Conservation (phyloP, 192 early-diverging fungal species). For the Podila verticillata region DNA sequence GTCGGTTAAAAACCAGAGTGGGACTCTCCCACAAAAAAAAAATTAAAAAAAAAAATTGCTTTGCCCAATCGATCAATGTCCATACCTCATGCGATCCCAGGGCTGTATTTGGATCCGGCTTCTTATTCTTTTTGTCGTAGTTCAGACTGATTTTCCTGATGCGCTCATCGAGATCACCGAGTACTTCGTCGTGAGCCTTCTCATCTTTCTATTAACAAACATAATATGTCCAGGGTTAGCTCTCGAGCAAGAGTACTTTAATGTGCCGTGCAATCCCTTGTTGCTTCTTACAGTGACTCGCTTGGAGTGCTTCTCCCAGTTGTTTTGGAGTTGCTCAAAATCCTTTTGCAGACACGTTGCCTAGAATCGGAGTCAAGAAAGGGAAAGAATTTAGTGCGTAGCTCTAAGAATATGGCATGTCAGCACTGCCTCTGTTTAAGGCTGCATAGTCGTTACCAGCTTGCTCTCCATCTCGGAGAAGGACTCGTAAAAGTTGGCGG, state of each 20-base stretch:
- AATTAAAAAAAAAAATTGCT: too few species aligned
- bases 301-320: conserved; percentile 56
- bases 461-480: conserved; percentile 51
- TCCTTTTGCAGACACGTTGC: conserved; percentile 54
- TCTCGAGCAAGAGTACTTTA: not conserved
- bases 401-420: too few species aligned
- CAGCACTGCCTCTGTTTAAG: too few species aligned
- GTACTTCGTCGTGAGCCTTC: conserved; percentile 41
- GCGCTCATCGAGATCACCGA: conserved; percentile 49
- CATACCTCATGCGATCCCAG: conserved; percentile 53
- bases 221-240: too few species aligned
- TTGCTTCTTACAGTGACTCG: conserved; percentile 30
- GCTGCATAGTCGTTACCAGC: conserved; percentile 22
- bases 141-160: conserved; percentile 52
- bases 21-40: too few species aligned
- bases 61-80: too few species aligned
- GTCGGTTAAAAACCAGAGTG: not conserved
- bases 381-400: not conserved
- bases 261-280: not conserved
- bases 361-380: conserved; percentile 11
- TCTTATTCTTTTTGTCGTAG: conserved; percentile 55
- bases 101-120: conserved; percentile 46
- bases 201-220: conserved; percentile 53
- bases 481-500: conserved; percentile 57
- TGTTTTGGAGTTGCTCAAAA: conserved; percentile 45